Evolutionary conservation across 371 early-diverging fungal genomes (phyloP), one percentile per base, ranked within the genome.

Genomic region (Zopfochytrium polystomum): DNA sequence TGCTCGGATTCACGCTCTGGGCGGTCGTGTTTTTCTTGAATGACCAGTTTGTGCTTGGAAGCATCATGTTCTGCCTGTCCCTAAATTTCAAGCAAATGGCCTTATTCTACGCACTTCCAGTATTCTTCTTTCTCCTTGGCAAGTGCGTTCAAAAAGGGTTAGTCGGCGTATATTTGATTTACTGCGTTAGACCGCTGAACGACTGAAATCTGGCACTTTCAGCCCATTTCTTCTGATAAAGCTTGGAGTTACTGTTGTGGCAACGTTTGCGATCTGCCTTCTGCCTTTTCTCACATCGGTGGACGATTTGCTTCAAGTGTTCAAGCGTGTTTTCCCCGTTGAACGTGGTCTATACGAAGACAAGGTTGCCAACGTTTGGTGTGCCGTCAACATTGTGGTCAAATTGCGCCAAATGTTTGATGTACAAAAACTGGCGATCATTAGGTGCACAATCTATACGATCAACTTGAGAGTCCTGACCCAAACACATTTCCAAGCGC

Each of bases 361-460:
- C 74, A 97, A 97, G 71, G 96, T 97, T 0, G 96, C 94, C 34
- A 96, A 93, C 64, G 65, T 96, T 3, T 97, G 98, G 98, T 97
- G 98, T 68, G 89, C 94, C 0, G 26, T 91, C 1, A 93, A 86
- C 56, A 84, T 95, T 1, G 74, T 86, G 4, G 63, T 96, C 65
- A 96, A 96, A 62, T 65, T 93, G 33, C 86, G 89, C 13, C 72
- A 80, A 3, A 58, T 89, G 20, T 84, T 89, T 55, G 72, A 71
- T 15, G 60, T 86, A 15, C 69, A 81, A 43, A 34, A 78, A 0
- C 82, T 94, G 2, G 81, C 91, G 15, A 74, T 77, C 9, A 52
- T 93, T 18, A 89, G 89, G 91, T 86, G 76, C 46, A 11, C 0
- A 18, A 20, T 30, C 13, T 31, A 22, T 23, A 23, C 27, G 26